A percentile compares a stretch with the other conserved stretches of the same genome.
Evolutionary conservation across 345 rosid species (phyloP).

Genomic region (Adansonia digitata): DNA sequence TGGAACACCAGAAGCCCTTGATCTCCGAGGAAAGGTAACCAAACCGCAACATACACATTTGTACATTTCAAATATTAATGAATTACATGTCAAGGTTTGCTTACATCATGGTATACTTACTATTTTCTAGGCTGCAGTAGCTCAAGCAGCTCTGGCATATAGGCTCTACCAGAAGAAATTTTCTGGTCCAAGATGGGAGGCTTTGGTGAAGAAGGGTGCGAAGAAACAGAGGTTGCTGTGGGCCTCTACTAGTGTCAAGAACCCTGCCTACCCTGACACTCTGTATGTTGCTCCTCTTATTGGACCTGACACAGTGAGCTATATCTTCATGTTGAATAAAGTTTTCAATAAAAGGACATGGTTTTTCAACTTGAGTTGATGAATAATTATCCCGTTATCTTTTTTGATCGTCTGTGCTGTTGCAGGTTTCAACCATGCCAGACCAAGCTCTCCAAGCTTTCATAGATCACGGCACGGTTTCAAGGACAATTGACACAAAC

Average conservation of each 20-base stretch:
- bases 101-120: conserved; percentile 10
- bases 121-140: conserved; percentile 72
- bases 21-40: conserved; percentile 92
- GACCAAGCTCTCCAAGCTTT: conserved; percentile 98
- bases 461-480: conserved; percentile 70
- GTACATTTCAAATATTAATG: not conserved
- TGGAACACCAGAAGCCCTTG: conserved; percentile 90
- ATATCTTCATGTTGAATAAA: not conserved
- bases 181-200: conserved; percentile 96
- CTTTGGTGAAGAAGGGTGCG: conserved; percentile 87
- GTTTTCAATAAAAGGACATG: not conserved
- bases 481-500: conserved; percentile 84
- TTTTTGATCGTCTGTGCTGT: not conserved
- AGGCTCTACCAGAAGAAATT: conserved; percentile 93
- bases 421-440: conserved; percentile 96
- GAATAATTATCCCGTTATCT: not conserved
- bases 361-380: not conserved
- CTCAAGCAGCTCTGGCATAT: conserved; percentile 92
- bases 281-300: conserved; percentile 85
- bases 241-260: conserved; percentile 98
- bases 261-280: conserved; percentile 87
- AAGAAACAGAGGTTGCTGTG: conserved; percentile 93
- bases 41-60: conserved; percentile 27
- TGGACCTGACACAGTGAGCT: conserved; percentile 87
- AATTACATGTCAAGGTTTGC: conserved; percentile 2